phyloP scores from a whole-genome alignment of 306 rosid genomes.

The Rosa multiflora region DNA sequence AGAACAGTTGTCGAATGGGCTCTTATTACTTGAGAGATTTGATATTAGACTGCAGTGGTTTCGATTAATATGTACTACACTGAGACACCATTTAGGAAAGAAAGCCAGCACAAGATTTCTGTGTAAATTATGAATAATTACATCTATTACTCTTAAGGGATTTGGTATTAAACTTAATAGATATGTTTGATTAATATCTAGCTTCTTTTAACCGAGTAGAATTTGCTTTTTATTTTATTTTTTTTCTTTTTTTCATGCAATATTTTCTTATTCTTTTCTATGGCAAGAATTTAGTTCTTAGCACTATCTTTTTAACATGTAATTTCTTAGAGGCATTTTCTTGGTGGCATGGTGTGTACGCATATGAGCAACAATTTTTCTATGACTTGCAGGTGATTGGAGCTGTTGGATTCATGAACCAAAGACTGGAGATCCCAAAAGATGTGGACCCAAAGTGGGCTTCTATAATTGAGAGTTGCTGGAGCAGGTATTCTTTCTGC shows the following conservation, averaged over 20 bases:
- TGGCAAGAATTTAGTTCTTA: background rate
- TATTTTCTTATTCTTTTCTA: no score
- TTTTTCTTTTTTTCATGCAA: background rate
- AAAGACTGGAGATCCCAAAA: conserved; percentile 87
- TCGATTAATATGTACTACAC: background rate
- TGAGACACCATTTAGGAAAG: background rate
- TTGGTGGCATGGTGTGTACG: conserved; percentile 1
- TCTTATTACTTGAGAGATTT: background rate
- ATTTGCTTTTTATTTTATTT: background rate
- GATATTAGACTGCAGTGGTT: background rate
- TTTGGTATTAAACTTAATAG: background rate
- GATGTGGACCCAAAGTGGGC: conserved; percentile 85
- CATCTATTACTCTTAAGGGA: background rate
- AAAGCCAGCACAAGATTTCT: background rate
- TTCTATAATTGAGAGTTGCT: conserved; percentile 90
- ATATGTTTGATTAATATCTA: background rate
- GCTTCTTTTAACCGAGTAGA: background rate
- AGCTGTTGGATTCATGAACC: conserved; percentile 98
- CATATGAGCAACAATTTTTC: conserved; percentile 41
- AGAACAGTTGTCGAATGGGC: background rate
- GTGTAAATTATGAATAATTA: background rate
- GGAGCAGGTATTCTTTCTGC: conserved; percentile 56
- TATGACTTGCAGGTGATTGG: conserved; percentile 82
- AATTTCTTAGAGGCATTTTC: background rate
- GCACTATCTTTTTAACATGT: background rate